These are phyloP conservation scores for Epicoccum sorghinum DNA, from an alignment of 2,329 filamentous ascomycete genomes.

Conservation along the genomic window DNA sequence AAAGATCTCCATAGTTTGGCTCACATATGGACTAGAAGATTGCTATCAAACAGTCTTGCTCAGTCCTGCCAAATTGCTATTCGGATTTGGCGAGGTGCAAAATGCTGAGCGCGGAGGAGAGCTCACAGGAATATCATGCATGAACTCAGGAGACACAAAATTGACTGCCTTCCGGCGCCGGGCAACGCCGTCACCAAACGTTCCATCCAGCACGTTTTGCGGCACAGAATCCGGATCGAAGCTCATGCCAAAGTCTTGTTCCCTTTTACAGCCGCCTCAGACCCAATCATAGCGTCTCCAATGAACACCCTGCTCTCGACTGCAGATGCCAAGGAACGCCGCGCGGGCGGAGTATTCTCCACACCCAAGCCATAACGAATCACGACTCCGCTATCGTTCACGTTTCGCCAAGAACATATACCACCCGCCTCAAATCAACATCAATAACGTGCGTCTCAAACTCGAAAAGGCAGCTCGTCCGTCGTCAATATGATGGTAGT, in stretches of 20 bases:
- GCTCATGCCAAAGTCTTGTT: constrained; percentile 12
- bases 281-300: not conserved
- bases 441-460: constrained; percentile 19
- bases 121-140: no score
- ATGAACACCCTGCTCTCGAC: constrained; percentile 19
- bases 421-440: constrained; percentile 12
- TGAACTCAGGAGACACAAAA: not conserved
- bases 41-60: no score
- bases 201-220: not conserved
- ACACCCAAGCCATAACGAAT: constrained; percentile 21
- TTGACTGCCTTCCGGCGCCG: not conserved
- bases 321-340: constrained; percentile 23
- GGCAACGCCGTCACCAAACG: not conserved
- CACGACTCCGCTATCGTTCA: constrained; percentile 20
- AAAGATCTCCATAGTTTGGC: no score
- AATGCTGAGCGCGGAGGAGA: no score
- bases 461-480: constrained; percentile 36
- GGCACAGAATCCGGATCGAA: constrained; percentile 13
- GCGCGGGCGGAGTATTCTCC: constrained; percentile 8
- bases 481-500: constrained; percentile 24
- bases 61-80: no score
- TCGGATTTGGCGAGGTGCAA: no score
- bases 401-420: constrained; percentile 30
- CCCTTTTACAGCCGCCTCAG: not conserved
- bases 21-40: no score